phyloP scores from a whole-genome alignment of 208 protist genomes.

The Trypanosoma grayi region DNA sequence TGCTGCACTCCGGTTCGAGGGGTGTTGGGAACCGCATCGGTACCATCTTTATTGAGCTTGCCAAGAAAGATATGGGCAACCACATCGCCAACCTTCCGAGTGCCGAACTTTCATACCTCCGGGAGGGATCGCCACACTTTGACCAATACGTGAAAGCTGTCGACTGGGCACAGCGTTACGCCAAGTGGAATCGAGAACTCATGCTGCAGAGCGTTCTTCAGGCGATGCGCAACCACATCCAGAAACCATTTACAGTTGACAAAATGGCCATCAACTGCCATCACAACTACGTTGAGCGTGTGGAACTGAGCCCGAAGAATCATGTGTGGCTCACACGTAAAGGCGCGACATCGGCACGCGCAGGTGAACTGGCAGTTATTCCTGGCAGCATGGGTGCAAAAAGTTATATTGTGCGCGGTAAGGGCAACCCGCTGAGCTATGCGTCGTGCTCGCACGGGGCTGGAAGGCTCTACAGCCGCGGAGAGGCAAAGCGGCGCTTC shows the following conservation, averaged over 20 bases:
- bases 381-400: constrained; percentile 85
- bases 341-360: constrained; percentile 74
- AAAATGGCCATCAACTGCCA: constrained; percentile 84
- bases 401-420: constrained; percentile 88
- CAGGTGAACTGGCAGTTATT: constrained; percentile 82
- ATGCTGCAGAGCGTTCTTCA: constrained; percentile 79
- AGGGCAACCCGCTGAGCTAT: constrained; percentile 71
- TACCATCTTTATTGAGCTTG: constrained; percentile 74
- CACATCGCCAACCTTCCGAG: constrained; percentile 51
- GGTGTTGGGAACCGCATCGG: constrained; percentile 91
- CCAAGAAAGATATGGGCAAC: constrained; percentile 76
- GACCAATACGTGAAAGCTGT: constrained; percentile 81
- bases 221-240: constrained; percentile 41
- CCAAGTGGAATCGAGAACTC: constrained; percentile 69
- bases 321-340: constrained; percentile 86
- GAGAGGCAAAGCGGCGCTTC: constrained; percentile 75
- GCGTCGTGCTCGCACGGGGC: constrained; percentile 84
- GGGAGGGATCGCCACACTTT: constrained; percentile 76
- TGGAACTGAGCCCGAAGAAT: constrained; percentile 23
- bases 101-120: constrained; percentile 74
- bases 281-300: constrained; percentile 88
- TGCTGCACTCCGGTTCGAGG: constrained; percentile 88
- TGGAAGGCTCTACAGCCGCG: constrained; percentile 68
- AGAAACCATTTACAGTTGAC: constrained; percentile 37
- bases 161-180: constrained; percentile 83